A percentile compares a stretch with the other conserved stretches of the same genome.
Conservation (phyloP, 805 yeast species). For the Saccharomycopsis vini region DNA sequence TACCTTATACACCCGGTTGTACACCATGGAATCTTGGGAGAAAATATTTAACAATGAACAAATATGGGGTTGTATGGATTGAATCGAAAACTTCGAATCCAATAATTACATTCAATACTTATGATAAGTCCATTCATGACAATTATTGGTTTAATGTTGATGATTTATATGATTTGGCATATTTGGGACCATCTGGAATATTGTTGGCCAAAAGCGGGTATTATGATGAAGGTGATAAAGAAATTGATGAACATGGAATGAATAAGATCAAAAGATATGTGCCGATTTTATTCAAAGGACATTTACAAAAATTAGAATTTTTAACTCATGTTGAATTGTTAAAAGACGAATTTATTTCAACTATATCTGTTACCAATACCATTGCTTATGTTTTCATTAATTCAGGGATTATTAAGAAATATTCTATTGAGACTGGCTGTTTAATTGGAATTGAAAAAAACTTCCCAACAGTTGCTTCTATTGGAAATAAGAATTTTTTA, state of each 20-base stretch:
- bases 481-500: conserved; percentile 6
- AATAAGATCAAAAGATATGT: conserved; percentile 6
- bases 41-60: conserved; percentile 16
- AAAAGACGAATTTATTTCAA: conserved; percentile 9
- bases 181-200: conserved; percentile 10
- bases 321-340: conserved; percentile 7
- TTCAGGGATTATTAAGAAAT: conserved; percentile 8
- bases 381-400: conserved; percentile 6
- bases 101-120: conserved; percentile 14
- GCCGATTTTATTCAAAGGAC: conserved; percentile 6
- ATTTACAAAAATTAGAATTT: conserved; percentile 1
- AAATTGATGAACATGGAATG: conserved; percentile 4
- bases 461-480: conserved; percentile 12
- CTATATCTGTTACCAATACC: conserved; percentile 1
- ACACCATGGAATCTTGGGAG: conserved; percentile 18
- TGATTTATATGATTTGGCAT: conserved; percentile 15
- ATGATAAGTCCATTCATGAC: conserved; percentile 7
- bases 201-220: conserved; percentile 14
- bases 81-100: conserved; percentile 19
- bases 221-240: conserved; percentile 6
- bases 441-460: conserved; percentile 12
- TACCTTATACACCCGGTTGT: conserved; percentile 15
- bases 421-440: conserved; percentile 7
- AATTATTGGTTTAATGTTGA: conserved; percentile 14
- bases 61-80: conserved; percentile 17